Base-by-base conservation (phyloP, 106 monocot genomes). In the Alisma plantagoaquatica region DNA sequence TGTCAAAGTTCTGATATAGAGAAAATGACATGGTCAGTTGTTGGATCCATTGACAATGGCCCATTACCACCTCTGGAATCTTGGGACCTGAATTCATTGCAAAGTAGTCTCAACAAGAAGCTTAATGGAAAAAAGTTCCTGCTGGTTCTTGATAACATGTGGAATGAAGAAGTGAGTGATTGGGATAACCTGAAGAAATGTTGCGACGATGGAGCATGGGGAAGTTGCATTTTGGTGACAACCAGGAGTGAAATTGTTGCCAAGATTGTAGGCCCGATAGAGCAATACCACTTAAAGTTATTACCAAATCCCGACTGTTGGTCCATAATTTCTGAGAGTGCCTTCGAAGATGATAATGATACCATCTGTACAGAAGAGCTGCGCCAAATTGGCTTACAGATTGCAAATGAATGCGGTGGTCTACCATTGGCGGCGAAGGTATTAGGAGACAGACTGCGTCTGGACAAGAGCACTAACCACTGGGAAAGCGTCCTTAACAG, bases 111-210 rank as follows among this genome's bases (percentile, higher is more conserved):
- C 9, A 38, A 24, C 3, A 24, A 49, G 49, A n/a, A 5, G 18
- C 17, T 2, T 11, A 2, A 2, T 2, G 19, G 49, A 3, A 22
- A 23, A 24, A n/a, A n/a, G 3, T 49, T 49, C 49, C 53, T 76
- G 25, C 61, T 76, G 0, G 70, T 76, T 14, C 49, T 76, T 10
- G 76, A 76, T 42, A 43, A 51, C 35, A 18, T 71, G 6, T 54
- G 56, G 32, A 33, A 26, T 0, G 71, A 71, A 1, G 30, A 27
- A 22, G 31, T 3, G 1, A 16, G 2, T 3, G 53, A 61, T 32
- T 77, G 76, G 71, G 61, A 71, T 17, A 9, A 10, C 15, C 6
- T 71, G n/a, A n/a, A 31, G 26, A 41, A 23, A 21, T 52, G 51
- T 27, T 25, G 70, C 4, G 18, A 1, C 11, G 60, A 15, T 16